Conservation (phyloP, 768 basidiomycete genomes). For the Hygrocybe punicea region DNA sequence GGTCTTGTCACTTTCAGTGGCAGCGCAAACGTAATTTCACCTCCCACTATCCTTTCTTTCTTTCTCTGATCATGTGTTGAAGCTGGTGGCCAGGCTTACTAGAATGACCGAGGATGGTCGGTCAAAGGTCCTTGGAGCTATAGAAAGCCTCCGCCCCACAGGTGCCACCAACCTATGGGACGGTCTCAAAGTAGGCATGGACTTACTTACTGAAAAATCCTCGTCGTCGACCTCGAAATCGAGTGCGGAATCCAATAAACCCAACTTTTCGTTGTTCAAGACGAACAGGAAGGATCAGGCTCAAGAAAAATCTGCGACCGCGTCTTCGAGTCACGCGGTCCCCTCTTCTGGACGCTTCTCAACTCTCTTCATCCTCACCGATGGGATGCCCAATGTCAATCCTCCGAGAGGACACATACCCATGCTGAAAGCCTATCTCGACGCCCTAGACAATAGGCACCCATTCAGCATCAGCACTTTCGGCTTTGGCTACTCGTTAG, state of each 20-base stretch:
- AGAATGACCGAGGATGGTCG: conserved; percentile 6
- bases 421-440: conserved; percentile 6
- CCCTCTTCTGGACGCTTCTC: conserved; percentile 5
- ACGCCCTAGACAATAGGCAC: not conserved
- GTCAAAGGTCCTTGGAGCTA: not conserved
- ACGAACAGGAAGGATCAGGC: not conserved
- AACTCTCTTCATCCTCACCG: conserved; percentile 9
- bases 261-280: not conserved
- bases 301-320: not conserved
- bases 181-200: conserved; percentile 10
- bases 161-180: conserved; percentile 7
- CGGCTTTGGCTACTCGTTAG: conserved; percentile 11
- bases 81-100: conserved; percentile 6
- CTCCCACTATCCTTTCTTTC: too few relatives aligned
- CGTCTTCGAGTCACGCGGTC: not conserved
- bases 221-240: not conserved
- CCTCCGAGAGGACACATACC: conserved; percentile 10
- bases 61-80: not conserved
- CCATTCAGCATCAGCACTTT: conserved; percentile 10
- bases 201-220: not conserved
- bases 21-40: not conserved
- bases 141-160: not conserved
- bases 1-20: conserved; percentile 8
- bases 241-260: not conserved
- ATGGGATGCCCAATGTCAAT: conserved; percentile 10